Evolutionary conservation across 2,329 filamentous ascomycete species (phyloP), one percentile per base, ranked within the genome.

Genomic region (Aspergillus carbonarius): DNA sequence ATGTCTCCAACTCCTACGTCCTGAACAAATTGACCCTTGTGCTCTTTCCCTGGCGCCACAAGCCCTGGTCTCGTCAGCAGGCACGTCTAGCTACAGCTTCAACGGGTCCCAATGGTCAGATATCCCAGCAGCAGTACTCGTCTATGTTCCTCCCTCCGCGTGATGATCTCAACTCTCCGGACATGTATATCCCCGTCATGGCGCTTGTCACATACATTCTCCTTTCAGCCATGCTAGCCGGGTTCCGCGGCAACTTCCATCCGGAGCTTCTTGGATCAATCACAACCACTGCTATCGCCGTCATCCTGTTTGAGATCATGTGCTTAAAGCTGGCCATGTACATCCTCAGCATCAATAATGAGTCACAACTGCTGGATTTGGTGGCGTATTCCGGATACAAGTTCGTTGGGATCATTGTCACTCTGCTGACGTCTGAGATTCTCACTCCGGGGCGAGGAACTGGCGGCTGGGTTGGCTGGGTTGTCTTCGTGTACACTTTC

Each of bases 101-200:
- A 3, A 69, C 77, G 15, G 72, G 74, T 5, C 74, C 76, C 5
- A 83, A 88, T 57, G 87, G 88, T 18, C 85, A 87, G 57, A 86
- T 85, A 71, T 84, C 88, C 52, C 85, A 80, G 74, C 73, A 79
- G 70, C 74, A 79, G 65, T 80, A 81, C 63, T 78, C 75, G 30
- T 80, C 78, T 57, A 79, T 77, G 72, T 99, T 95, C 77, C 84
- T 97, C 7, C 92, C 95, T 5, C 95, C 95, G 2, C 85, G 95
- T 64, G 93, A 99, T 75, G 95, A 99, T 72, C 83, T 98, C 76
- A 99, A 99, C 78, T 96, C 92, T 65, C 95, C 96, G 15, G 95
- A 99, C 78, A 98, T 99, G 93, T 99, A 99, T 79, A 99, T 99
- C 69, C 93, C 93, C 59, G 89, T 96, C 70, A 99, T 99, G 95